Percentiles rank a stretch among this genome's conserved stretches.
phyloP scores from a whole-genome alignment of 1,284 basidiomycete species.

The Ustilago cynodontis region DNA sequence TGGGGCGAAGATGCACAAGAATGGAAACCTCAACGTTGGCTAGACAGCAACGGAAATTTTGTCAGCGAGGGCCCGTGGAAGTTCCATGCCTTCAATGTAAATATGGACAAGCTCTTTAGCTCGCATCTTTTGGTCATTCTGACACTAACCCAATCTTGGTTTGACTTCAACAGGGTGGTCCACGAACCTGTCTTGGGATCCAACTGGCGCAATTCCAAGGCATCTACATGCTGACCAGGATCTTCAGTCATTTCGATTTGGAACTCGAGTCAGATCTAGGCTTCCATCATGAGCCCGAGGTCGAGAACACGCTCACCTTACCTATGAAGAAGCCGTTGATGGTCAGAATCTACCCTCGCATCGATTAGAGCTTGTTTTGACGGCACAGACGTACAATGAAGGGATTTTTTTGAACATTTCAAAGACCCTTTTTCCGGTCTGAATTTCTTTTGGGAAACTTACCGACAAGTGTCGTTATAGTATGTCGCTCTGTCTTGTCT shows the following conservation, averaged over 20 bases:
- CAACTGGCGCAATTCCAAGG: conserved; percentile 29
- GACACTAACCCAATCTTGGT: neutral
- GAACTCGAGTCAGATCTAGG: conserved; percentile 27
- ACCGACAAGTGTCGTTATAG: too few species aligned
- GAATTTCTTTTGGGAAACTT: too few species aligned
- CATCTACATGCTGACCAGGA: conserved; percentile 16
- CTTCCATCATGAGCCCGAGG: conserved; percentile 14
- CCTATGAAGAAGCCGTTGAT: conserved; percentile 31
- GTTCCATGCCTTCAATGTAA: conserved; percentile 36
- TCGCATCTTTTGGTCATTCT: neutral
- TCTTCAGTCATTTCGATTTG: conserved; percentile 25
- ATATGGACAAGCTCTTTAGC: neutral
- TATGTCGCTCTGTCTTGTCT: too few species aligned
- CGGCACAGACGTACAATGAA: neutral
- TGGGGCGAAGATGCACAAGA: conserved; percentile 76
- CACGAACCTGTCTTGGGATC: conserved; percentile 30
- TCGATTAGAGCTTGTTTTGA: neutral
- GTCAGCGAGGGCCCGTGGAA: conserved; percentile 7
- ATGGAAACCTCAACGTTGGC: conserved; percentile 77
- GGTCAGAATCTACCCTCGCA: conserved; percentile 4
- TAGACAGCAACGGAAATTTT: conserved; percentile 48
- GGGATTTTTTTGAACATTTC: too few species aligned
- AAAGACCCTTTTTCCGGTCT: too few species aligned
- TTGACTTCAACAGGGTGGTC: conserved; percentile 12
- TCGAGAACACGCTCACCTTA: conserved; percentile 27